Conservation (phyloP, 2,329 filamentous ascomycete genomes). For the Monilinia vaccinii-corymbosi region DNA sequence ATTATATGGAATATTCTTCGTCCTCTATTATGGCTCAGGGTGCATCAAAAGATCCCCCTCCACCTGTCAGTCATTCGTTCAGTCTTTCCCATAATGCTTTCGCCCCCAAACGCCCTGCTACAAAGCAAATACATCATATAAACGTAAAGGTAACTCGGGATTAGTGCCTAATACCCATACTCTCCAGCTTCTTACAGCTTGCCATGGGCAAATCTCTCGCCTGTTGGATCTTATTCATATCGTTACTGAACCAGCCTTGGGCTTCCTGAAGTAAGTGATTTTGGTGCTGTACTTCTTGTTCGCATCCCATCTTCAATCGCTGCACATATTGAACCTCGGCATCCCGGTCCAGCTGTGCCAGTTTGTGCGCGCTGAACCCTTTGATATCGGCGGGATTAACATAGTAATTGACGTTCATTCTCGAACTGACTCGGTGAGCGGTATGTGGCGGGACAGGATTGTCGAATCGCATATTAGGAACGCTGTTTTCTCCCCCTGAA, state of each 20-base stretch:
- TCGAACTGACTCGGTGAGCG: slow-evolving; percentile 59
- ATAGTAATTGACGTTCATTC: slow-evolving; percentile 72
- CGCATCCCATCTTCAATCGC: slow-evolving; percentile 61
- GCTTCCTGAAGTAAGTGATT: slow-evolving; percentile 54
- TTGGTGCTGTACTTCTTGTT: slow-evolving; percentile 54
- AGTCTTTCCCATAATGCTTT: slow-evolving; percentile 10
- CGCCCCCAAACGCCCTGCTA: slow-evolving; percentile 23
- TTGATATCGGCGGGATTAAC: slow-evolving; percentile 71
- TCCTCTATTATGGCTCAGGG: not conserved
- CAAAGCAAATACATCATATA: slow-evolving; percentile 14
- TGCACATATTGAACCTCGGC: slow-evolving; percentile 69
- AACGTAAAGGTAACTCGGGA: slow-evolving; percentile 9
- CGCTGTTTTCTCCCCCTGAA: slow-evolving; percentile 42
- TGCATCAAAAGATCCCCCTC: not conserved
- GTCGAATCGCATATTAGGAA: slow-evolving; percentile 72
- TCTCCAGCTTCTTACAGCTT: slow-evolving; percentile 47
- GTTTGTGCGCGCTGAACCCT: slow-evolving; percentile 58
- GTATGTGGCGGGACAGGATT: slow-evolving; percentile 62
- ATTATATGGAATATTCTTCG: not conserved
- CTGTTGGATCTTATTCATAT: slow-evolving; percentile 47
- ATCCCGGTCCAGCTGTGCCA: slow-evolving; percentile 63
- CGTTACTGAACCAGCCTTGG: slow-evolving; percentile 60
- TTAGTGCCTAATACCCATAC: slow-evolving; percentile 33
- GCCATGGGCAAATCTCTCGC: slow-evolving; percentile 46
- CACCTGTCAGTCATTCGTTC: not conserved